Percentiles rank a stretch among this genome's conserved stretches.
Evolutionary conservation across 2,329 filamentous ascomycete species (phyloP).

Genomic region (Xylaria sp.): DNA sequence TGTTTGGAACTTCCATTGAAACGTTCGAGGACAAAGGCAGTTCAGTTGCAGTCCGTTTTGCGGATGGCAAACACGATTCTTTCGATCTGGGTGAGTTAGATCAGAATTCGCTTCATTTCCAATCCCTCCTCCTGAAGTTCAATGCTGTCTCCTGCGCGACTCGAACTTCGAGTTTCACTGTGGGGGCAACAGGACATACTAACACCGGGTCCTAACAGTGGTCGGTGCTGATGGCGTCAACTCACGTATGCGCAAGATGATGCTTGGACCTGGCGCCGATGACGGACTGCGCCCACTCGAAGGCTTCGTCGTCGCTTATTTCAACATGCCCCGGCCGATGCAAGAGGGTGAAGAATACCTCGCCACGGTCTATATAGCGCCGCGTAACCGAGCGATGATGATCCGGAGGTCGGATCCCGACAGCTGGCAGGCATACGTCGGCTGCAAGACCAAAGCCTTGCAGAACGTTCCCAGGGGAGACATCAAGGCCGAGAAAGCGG

Average conservation of each 20-base stretch:
- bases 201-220: slow-evolving; percentile 44
- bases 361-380: slow-evolving; percentile 53
- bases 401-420: slow-evolving; percentile 54
- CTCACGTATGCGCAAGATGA: slow-evolving; percentile 59
- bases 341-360: slow-evolving; percentile 51
- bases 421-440: slow-evolving; percentile 54
- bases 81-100: slow-evolving; percentile 56
- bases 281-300: slow-evolving; percentile 46
- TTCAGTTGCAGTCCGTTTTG: slow-evolving; percentile 50
- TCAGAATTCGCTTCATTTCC: neutral
- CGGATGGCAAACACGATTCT: slow-evolving; percentile 54
- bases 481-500: slow-evolving; percentile 54
- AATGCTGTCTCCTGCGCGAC: neutral
- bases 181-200: neutral
- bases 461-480: slow-evolving; percentile 45
- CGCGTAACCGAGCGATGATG: slow-evolving; percentile 53
- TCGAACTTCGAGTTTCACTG: neutral
- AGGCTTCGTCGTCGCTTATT: slow-evolving; percentile 49
- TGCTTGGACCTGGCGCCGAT: slow-evolving; percentile 48
- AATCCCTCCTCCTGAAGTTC: neutral
- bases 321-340: slow-evolving; percentile 50
- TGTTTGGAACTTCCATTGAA: slow-evolving; percentile 50
- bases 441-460: slow-evolving; percentile 42
- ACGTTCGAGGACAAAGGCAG: slow-evolving; percentile 42
- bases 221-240: slow-evolving; percentile 67